These are phyloP conservation scores for Saccharum spontaneum DNA, from an alignment of 176 grass and related monocot genomes.

Conservation along the genomic window DNA sequence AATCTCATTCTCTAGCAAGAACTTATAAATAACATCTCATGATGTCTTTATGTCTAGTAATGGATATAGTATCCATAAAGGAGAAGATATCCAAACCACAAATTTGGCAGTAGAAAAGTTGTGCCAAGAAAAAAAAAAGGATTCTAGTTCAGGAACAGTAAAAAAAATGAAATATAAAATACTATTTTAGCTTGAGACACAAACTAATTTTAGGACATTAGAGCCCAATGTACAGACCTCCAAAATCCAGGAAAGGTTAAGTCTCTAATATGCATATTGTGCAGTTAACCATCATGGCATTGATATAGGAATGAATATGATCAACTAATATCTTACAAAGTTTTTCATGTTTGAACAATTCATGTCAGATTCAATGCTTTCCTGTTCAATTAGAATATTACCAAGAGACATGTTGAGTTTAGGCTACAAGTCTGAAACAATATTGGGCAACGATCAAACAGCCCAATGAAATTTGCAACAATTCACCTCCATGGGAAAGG, in stretches of 20 bases:
- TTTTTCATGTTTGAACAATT: neutral
- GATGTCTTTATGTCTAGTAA: neutral
- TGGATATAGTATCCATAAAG: neutral
- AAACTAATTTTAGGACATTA: neutral
- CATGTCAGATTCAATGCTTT: neutral
- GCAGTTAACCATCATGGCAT: neutral
- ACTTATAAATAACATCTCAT: neutral
- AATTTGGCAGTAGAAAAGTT: neutral
- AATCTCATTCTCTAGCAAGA: too few relatives aligned
- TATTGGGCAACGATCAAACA: neutral
- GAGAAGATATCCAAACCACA: neutral
- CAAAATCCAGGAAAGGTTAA: neutral
- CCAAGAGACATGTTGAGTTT: neutral
- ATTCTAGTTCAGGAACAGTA: neutral
- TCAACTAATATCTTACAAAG: conserved; percentile 11
- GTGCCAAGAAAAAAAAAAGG: neutral
- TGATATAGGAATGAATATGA: conserved; percentile 11
- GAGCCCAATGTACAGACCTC: neutral
- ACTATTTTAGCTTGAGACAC: neutral
- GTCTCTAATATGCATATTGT: conserved; percentile 1
- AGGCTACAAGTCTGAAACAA: neutral
- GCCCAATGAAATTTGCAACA: neutral
- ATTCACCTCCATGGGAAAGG: neutral
- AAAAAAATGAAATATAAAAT: neutral
- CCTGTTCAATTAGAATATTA: neutral